Percentiles rank a stretch among this genome's conserved stretches.
phyloP scores from a whole-genome alignment of 495 filamentous ascomycete species.

The Trichoderma orchidacearum region DNA sequence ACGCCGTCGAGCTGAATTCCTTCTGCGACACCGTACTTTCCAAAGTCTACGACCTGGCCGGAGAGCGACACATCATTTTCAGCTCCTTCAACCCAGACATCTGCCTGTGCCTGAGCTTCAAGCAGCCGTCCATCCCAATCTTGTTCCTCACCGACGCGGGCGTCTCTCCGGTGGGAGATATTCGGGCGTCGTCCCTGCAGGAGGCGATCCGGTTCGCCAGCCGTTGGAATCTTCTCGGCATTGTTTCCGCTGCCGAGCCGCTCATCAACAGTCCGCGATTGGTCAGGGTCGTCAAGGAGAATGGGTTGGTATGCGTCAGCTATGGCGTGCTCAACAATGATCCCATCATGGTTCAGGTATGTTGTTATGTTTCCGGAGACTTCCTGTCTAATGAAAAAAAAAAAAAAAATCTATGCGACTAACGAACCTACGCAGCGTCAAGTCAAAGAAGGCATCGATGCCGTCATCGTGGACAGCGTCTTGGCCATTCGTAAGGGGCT shows the following conservation, averaged over 20 bases:
- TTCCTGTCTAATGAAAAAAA: neutral
- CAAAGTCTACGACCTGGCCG: conserved; percentile 62
- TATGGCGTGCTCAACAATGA: conserved; percentile 88
- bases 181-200: conserved; percentile 83
- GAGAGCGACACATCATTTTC: conserved; percentile 79
- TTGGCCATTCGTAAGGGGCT: conserved; percentile 5
- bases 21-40: conserved; percentile 88
- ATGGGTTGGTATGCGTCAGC: conserved; percentile 87
- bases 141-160: conserved; percentile 90
- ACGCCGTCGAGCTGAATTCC: conserved; percentile 90
- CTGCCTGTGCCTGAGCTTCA: conserved; percentile 84
- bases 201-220: conserved; percentile 90
- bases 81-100: conserved; percentile 95
- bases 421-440: conserved; percentile 47
- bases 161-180: conserved; percentile 61
- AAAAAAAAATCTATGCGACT: conserved; percentile 10
- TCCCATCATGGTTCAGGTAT: conserved; percentile 65
- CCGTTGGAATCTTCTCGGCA: conserved; percentile 85
- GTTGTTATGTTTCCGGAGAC: conserved; percentile 11
- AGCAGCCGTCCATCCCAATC: conserved; percentile 88
- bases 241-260: conserved; percentile 74
- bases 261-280: conserved; percentile 80
- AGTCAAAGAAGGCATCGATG: conserved; percentile 73
- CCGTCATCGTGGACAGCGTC: conserved; percentile 28
- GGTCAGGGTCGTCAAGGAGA: conserved; percentile 91